These are phyloP conservation scores for Paramyrothecium sp. DNA, from an alignment of 2,329 filamentous ascomycete species.

Conservation along the genomic window DNA sequence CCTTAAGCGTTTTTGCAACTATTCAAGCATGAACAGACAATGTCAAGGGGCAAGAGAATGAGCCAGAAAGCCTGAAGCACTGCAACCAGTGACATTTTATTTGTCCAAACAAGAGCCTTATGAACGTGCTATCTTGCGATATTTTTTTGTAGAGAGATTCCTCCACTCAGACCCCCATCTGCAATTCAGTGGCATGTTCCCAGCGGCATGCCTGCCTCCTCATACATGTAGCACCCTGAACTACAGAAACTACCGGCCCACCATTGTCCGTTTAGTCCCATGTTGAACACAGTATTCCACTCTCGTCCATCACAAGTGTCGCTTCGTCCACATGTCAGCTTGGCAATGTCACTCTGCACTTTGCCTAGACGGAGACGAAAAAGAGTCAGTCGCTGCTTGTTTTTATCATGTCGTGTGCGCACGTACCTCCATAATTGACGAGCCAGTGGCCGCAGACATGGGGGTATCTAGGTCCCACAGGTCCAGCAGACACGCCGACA, in stretches of 20 bases:
- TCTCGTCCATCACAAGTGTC: background rate
- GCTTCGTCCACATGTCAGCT: background rate
- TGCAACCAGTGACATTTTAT: too few relatives aligned
- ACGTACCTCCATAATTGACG: background rate
- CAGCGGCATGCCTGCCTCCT: background rate
- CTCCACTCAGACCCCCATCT: too few relatives aligned
- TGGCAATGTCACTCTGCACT: background rate
- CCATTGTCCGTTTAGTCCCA: background rate
- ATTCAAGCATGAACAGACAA: too few relatives aligned
- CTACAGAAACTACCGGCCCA: background rate
- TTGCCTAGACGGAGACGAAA: background rate
- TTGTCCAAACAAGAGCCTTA: too few relatives aligned
- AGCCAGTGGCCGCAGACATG: background rate
- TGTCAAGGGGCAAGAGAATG: too few relatives aligned
- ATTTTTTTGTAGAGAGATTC: too few relatives aligned
- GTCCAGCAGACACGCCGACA: background rate
- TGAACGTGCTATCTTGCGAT: too few relatives aligned
- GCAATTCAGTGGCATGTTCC: background rate
- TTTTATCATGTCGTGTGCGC: background rate
- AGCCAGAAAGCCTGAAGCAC: too few relatives aligned
- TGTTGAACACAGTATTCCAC: background rate
- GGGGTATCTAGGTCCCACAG: background rate
- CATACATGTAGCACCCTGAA: background rate
- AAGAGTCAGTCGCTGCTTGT: background rate
- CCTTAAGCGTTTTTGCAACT: too few relatives aligned